phyloP scores from a whole-genome alignment of 306 rosid species.

The Glycine soja region DNA sequence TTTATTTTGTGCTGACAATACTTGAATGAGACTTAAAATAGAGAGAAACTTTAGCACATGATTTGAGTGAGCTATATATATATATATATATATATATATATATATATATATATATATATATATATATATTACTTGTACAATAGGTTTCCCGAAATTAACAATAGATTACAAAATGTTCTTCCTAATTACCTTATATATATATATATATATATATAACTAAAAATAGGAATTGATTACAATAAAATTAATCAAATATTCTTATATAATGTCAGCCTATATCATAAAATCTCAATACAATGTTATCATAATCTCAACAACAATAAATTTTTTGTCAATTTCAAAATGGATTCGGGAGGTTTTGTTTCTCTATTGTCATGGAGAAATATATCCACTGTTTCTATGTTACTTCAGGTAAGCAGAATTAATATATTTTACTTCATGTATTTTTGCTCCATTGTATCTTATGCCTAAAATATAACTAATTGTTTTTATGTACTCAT shows the following conservation, averaged over 20 bases:
- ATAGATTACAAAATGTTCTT: not conserved
- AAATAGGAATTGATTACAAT: not conserved
- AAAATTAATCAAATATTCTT: not conserved
- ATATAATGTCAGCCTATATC: not conserved
- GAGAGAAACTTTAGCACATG: not conserved
- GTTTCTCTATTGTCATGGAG: conserved; percentile 4
- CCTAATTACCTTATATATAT: not conserved
- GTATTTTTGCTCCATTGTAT: not conserved
- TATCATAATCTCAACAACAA: not conserved
- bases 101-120: not conserved
- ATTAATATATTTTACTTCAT: not conserved
- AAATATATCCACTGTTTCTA: not conserved
- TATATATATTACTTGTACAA: not conserved
- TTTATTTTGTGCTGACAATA: conserved; percentile 3
- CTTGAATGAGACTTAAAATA: not conserved
- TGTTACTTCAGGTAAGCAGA: conserved; percentile 61
- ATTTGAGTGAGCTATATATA: too few relatives aligned
- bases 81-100: too few relatives aligned
- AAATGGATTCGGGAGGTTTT: not conserved
- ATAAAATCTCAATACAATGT: not conserved
- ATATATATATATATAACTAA: not conserved
- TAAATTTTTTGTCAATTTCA: not conserved
- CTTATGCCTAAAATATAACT: not conserved
- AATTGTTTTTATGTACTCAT: not conserved
- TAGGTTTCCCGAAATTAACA: not conserved